phyloP scores from a whole-genome alignment of 2,329 filamentous ascomycete species.

The Parastagonospora nodorum region DNA sequence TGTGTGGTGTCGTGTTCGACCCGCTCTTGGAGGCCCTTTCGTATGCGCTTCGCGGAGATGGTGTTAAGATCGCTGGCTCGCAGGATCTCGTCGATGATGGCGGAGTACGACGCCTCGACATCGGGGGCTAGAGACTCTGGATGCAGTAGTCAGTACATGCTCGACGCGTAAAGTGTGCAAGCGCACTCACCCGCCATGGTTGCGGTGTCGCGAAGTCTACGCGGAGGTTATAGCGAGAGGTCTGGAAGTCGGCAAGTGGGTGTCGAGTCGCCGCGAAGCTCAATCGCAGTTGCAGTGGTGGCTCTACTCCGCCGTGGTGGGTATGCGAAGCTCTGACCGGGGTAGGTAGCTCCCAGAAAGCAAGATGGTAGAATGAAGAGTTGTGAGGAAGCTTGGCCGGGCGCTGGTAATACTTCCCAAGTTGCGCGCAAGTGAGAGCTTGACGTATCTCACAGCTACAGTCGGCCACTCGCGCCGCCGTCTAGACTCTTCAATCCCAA shows the following conservation, averaged over 20 bases:
- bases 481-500: conserved; percentile 4
- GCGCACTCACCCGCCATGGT: conserved; percentile 38
- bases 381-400: not conserved
- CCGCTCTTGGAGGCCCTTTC: conserved; percentile 64
- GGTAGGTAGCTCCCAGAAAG: not conserved
- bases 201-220: conserved; percentile 13
- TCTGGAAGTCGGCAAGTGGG: not conserved
- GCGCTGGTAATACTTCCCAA: not conserved
- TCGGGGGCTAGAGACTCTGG: conserved; percentile 51
- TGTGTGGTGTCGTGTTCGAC: conserved; percentile 65
- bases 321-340: not conserved
- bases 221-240: not conserved
- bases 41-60: conserved; percentile 68
- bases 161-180: conserved; percentile 3
- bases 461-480: conserved; percentile 1
- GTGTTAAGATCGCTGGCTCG: conserved; percentile 65
- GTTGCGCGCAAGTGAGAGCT: not conserved
- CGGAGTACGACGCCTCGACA: conserved; percentile 56
- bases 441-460: conserved; percentile 5
- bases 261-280: too few relatives aligned
- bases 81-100: conserved; percentile 68
- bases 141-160: conserved; percentile 18
- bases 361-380: not conserved
- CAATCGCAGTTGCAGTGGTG: too few relatives aligned
- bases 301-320: not conserved